Conservation (phyloP, 116 monocot species). For the Trichopus zeylanicus region DNA sequence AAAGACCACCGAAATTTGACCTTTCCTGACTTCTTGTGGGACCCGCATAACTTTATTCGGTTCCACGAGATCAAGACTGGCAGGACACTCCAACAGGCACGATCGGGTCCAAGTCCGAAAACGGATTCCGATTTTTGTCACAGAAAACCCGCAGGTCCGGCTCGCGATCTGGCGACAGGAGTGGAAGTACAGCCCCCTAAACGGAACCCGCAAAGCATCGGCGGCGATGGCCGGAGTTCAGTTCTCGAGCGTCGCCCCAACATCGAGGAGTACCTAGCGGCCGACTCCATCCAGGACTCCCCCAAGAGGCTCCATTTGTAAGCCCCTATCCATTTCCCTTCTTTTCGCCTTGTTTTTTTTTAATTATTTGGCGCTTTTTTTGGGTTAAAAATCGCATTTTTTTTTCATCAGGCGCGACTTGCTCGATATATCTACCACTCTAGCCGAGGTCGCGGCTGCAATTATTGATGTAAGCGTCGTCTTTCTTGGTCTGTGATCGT, state of each 20-base stretch:
- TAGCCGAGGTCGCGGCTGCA: slow-evolving; percentile 87
- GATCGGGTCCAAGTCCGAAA: no score
- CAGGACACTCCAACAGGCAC: no score
- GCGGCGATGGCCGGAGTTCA: slow-evolving; percentile 19
- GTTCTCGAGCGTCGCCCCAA: slow-evolving; percentile 49
- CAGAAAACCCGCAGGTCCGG: no score
- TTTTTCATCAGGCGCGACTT: slow-evolving; percentile 63
- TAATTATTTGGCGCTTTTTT: background rate
- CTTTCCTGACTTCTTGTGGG: no score
- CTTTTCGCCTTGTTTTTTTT: slow-evolving; percentile 3
- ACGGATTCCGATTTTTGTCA: no score
- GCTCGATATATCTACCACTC: slow-evolving; percentile 77
- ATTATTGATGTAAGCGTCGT: slow-evolving; percentile 68
- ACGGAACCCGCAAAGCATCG: no score
- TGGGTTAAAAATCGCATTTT: background rate
- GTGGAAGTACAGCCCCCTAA: no score
- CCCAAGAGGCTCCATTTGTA: slow-evolving; percentile 75
- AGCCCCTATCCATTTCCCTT: background rate
- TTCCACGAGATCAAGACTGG: no score
- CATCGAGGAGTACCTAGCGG: slow-evolving; percentile 80
- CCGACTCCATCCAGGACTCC: slow-evolving; percentile 59
- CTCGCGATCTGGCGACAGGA: no score
- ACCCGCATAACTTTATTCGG: no score
- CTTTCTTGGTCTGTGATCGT: no score
- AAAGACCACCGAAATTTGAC: no score